Base-by-base conservation (phyloP, 768 basidiomycete genomes). In the Gymnopilus dilepis region DNA sequence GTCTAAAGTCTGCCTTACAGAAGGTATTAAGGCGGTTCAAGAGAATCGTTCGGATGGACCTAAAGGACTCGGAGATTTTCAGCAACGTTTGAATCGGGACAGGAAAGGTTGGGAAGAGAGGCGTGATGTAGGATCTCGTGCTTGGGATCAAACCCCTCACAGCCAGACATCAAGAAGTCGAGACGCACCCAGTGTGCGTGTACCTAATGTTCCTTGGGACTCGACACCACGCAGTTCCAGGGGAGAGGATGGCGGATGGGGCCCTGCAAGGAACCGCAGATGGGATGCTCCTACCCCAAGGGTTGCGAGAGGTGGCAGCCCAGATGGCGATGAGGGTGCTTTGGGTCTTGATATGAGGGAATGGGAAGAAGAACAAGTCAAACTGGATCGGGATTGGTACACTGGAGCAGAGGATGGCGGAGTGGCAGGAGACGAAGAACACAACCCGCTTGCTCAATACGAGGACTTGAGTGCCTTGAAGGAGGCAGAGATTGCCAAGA, bases 361-460 rank as follows among this genome's bases (percentile, higher is more conserved):
- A 69, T 99, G 97, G 97, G 97, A 98, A 74, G 97, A 98, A 69
- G 97, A 99, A 73, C 95, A 97, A 73, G 83, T 95, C 12, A 83
- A 84, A 61, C 71, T 98, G 69, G 97, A 99, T 74, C 82, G 97
- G 26, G 95, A 98, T 70, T 99, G 97, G 97, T 99, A 99, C 72
- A 89, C 87, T 55, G 90, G 91, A 45, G 93, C 92, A 22, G 97
- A 95, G 69, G 95, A 95, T 62, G 92, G 90, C 21, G 88, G 86
- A 2, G 78, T 95, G 19, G 91, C 91, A 12, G 92, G 90, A 11
- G 93, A 97, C 65, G 95, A 95, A 56, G 95, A 95, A 65, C 91
- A 93, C 70, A 98, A 97, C 70, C 94, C 94, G 0, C 86, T 99
- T 33, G 82, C 94, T 0, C 94, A 96, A 64, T 99, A 96, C 72